Percentiles rank a stretch among this genome's conserved stretches.
Evolutionary conservation across 1,284 basidiomycete genomes (phyloP).

Genomic region (Pseudozyma sp.): DNA sequence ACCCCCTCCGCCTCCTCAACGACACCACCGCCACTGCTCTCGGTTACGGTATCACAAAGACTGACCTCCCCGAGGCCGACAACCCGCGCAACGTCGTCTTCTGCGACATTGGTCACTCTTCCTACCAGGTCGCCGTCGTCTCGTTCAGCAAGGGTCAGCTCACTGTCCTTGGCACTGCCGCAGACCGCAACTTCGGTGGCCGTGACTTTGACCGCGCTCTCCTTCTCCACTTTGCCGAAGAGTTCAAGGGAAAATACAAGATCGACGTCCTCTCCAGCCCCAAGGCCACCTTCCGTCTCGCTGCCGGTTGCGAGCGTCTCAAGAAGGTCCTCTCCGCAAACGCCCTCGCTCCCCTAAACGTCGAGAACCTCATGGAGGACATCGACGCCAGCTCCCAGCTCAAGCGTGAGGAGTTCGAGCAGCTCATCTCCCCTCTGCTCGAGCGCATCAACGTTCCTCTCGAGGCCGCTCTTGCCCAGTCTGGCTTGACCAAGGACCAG

Average conservation of each 20-base stretch:
- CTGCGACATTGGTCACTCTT: conserved; percentile 68
- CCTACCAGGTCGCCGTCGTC: conserved; percentile 68
- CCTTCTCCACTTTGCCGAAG: conserved; percentile 67
- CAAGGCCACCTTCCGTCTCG: conserved; percentile 67
- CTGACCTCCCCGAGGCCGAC: conserved; percentile 67
- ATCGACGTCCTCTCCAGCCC: conserved; percentile 67
- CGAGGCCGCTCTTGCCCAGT: conserved; percentile 61
- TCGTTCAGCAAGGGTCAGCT: conserved; percentile 68
- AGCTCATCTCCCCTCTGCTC: conserved; percentile 63
- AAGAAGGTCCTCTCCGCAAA: conserved; percentile 69
- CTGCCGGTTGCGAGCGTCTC: conserved; percentile 66
- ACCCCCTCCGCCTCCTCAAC: conserved; percentile 67
- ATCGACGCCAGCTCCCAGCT: conserved; percentile 67
- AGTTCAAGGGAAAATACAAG: conserved; percentile 69
- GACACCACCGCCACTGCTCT: conserved; percentile 68
- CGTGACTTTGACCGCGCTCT: conserved; percentile 68
- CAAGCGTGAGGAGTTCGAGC: conserved; percentile 68
- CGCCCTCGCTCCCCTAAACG: conserved; percentile 66
- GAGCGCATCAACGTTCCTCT: conserved; percentile 60
- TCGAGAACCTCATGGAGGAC: conserved; percentile 68
- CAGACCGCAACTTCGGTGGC: conserved; percentile 68
- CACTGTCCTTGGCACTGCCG: conserved; percentile 65
- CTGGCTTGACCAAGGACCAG: conserved; percentile 65
- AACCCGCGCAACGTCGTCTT: conserved; percentile 67
- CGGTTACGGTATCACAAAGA: conserved; percentile 68